Evolutionary conservation across 352 stramenopile species (phyloP).

Genomic region (Phytopythium oedochilum): DNA sequence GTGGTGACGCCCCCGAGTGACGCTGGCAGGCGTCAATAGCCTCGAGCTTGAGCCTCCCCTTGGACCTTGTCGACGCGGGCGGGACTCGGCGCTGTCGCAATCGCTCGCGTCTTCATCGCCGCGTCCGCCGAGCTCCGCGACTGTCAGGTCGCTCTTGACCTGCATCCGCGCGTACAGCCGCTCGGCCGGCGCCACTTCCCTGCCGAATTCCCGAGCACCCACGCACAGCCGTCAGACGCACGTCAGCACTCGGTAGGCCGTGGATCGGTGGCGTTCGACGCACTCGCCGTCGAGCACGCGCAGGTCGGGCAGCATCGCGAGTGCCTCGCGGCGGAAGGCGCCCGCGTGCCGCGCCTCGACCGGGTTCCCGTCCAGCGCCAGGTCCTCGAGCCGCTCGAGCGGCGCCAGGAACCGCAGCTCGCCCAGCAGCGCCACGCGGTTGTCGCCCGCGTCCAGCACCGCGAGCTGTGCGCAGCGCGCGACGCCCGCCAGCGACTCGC

Average conservation of each 20-base stretch:
- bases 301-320: slow-evolving; percentile 52
- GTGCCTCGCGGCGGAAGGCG: slow-evolving; percentile 44
- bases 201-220: neutral
- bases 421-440: slow-evolving; percentile 44
- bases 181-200: slow-evolving; percentile 39
- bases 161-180: slow-evolving; percentile 42
- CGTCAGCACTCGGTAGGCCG: neutral
- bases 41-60: neutral
- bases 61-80: neutral
- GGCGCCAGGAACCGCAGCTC: slow-evolving; percentile 50
- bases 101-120: neutral
- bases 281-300: slow-evolving; percentile 37
- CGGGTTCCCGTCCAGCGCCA: slow-evolving; percentile 55
- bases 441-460: slow-evolving; percentile 36
- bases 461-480: slow-evolving; percentile 19
- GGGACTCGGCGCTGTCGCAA: neutral
- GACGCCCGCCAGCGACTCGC: slow-evolving; percentile 41
- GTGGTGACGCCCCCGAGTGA: neutral
- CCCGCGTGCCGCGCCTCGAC: slow-evolving; percentile 17
- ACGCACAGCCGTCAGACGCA: neutral
- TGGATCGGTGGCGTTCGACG: too few relatives aligned
- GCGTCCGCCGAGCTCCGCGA: neutral
- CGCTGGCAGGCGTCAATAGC: neutral
- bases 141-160: slow-evolving; percentile 26
- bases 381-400: slow-evolving; percentile 31